Percentiles rank a stretch among this genome's conserved stretches.
Conservation (phyloP, 2,329 filamentous ascomycete genomes). For the Neonectria faginata region DNA sequence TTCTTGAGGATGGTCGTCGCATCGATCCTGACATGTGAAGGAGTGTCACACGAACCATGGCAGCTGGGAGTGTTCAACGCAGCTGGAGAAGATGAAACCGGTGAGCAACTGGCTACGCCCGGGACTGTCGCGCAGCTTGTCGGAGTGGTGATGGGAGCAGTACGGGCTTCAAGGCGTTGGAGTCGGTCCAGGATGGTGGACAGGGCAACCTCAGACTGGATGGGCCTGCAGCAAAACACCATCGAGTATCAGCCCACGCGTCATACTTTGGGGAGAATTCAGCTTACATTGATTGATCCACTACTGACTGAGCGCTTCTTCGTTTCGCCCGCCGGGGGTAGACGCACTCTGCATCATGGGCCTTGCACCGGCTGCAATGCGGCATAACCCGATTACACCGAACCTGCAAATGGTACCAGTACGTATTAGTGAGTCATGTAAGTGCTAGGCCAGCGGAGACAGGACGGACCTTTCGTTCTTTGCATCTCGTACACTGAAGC, state of each 20-base stretch:
- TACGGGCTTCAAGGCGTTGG: constrained; percentile 46
- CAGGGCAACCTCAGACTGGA: constrained; percentile 34
- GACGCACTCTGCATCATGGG: constrained; percentile 43
- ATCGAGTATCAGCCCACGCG: constrained; percentile 17
- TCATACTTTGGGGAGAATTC: background rate
- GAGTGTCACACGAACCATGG: constrained; percentile 22
- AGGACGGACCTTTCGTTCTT: constrained; percentile 42
- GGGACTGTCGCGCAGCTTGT: constrained; percentile 16
- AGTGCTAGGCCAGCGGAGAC: background rate
- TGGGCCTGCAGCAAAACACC: constrained; percentile 22
- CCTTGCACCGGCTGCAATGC: constrained; percentile 44
- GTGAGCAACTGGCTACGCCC: constrained; percentile 32
- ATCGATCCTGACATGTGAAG: constrained; percentile 36
- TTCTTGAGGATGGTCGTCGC: constrained; percentile 45
- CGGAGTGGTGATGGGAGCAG: constrained; percentile 11
- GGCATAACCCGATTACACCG: constrained; percentile 49
- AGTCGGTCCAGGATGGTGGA: constrained; percentile 47
- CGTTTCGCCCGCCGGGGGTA: constrained; percentile 47
- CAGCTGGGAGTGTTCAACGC: constrained; percentile 20
- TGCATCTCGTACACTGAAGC: constrained; percentile 44
- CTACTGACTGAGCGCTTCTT: constrained; percentile 33
- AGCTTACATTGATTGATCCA: constrained; percentile 36
- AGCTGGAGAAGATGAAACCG: constrained; percentile 32
- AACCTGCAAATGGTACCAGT: constrained; percentile 28
- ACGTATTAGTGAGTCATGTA: background rate